phyloP scores from a whole-genome alignment of 176 grass and related monocot genomes.

The Calamus simplicifolius region DNA sequence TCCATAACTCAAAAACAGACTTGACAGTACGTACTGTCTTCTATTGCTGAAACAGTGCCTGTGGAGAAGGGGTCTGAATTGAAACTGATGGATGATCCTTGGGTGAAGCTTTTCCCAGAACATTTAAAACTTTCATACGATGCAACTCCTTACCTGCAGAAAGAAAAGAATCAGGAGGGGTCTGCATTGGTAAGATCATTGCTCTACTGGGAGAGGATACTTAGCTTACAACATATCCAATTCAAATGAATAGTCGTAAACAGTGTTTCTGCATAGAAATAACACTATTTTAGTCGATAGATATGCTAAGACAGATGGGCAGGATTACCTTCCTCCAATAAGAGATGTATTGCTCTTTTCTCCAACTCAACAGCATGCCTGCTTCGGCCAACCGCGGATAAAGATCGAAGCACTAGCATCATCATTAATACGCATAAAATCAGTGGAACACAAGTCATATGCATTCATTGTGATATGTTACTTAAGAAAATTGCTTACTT shows the following conservation, averaged over 20 bases:
- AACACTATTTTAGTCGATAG: not conserved
- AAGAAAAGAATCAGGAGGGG: not conserved
- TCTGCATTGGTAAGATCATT: not conserved
- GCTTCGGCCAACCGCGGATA: conserved; percentile 64
- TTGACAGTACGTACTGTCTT: too few relatives aligned
- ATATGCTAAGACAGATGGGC: conserved; percentile 18
- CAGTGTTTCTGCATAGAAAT: not conserved
- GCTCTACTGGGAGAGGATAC: too few relatives aligned
- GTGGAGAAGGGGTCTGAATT: too few relatives aligned
- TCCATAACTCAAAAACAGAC: too few relatives aligned
- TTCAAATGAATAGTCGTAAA: not conserved
- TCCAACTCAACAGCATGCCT: conserved; percentile 78
- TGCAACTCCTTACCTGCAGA: conserved; percentile 57
- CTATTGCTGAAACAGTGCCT: too few relatives aligned
- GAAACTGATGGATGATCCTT: conserved; percentile 23
- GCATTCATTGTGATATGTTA: too few relatives aligned
- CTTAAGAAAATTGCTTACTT: conserved; percentile 47
- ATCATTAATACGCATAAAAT: too few relatives aligned
- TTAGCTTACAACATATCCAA: not conserved
- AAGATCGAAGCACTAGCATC: conserved; percentile 57
- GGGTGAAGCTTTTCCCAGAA: conserved; percentile 50
- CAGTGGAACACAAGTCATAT: too few relatives aligned
- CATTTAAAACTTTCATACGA: conserved; percentile 67
- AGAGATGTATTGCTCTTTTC: conserved; percentile 82
- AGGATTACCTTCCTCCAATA: conserved; percentile 82